Evolutionary conservation across 116 monocot species (phyloP).

Genomic region (Thalassia testudinum): DNA sequence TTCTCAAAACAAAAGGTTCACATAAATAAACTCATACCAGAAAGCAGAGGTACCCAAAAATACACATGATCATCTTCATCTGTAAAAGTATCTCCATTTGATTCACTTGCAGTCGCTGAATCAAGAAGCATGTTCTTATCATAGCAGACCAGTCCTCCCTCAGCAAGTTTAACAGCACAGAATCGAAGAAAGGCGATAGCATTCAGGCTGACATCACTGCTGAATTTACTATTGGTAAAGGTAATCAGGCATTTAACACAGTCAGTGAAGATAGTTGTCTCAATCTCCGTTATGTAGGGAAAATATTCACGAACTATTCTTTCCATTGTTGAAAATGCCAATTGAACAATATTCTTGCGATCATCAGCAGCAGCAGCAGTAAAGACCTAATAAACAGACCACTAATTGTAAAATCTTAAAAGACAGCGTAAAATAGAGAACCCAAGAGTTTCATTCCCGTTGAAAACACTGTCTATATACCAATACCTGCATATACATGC

Average conservation of each 20-base stretch:
- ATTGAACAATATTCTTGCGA: constrained; percentile 70
- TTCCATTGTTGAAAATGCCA: constrained; percentile 97
- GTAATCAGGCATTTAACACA: constrained; percentile 90
- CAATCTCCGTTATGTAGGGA: constrained; percentile 88
- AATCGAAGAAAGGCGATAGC: constrained; percentile 97
- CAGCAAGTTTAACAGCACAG: constrained; percentile 96
- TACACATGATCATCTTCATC: constrained; percentile 64
- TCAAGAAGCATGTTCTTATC: constrained; percentile 34
- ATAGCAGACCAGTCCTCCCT: constrained; percentile 74
- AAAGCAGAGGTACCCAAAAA: constrained; percentile 90
- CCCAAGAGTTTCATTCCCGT: too few species aligned
- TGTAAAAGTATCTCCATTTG: constrained; percentile 23
- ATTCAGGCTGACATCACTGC: constrained; percentile 88
- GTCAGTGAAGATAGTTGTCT: constrained; percentile 90
- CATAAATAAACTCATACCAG: constrained; percentile 29
- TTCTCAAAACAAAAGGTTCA: neutral
- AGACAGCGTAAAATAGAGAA: too few species aligned
- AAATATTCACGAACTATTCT: constrained; percentile 98
- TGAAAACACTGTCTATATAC: too few species aligned
- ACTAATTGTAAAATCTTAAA: too few species aligned
- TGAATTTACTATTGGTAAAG: constrained; percentile 86
- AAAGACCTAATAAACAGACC: constrained; percentile 58
- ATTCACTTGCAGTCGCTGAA: constrained; percentile 25
- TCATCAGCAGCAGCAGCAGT: constrained; percentile 88
- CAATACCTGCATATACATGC: too few species aligned